These are phyloP conservation scores for Pythium rhizo-oryzae DNA, from an alignment of 352 stramenopile genomes.

Conservation along the genomic window DNA sequence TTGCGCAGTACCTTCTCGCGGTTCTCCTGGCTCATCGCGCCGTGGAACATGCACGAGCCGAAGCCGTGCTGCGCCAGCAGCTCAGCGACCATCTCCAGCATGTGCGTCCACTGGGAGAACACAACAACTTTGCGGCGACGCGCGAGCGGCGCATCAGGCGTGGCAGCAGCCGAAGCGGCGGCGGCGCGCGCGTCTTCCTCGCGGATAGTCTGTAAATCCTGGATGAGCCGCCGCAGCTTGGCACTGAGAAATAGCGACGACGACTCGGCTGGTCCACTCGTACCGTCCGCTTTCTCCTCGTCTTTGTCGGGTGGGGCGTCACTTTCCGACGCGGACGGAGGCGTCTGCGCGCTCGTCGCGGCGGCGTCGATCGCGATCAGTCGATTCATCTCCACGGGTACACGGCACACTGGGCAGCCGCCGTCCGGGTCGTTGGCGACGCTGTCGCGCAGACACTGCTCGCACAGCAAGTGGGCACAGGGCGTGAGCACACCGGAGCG, in stretches of 20 bases:
- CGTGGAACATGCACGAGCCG: slow-evolving; percentile 71
- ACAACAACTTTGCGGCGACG: slow-evolving; percentile 86
- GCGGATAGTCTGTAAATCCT: slow-evolving; percentile 65
- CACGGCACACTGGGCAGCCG: slow-evolving; percentile 79
- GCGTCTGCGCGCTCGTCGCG: background rate
- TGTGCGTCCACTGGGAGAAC: slow-evolving; percentile 91
- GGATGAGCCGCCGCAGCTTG: slow-evolving; percentile 70
- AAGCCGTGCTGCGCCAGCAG: slow-evolving; percentile 58
- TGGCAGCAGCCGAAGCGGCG: background rate
- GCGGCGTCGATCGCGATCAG: slow-evolving; percentile 46
- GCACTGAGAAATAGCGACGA: slow-evolving; percentile 56
- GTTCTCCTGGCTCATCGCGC: slow-evolving; percentile 63
- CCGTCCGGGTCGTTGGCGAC: slow-evolving; percentile 58
- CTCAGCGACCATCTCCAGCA: slow-evolving; percentile 82
- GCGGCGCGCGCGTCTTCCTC: slow-evolving; percentile 39
- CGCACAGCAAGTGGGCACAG: slow-evolving; percentile 87
- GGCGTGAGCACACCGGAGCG: slow-evolving; percentile 73
- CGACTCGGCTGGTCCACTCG: slow-evolving; percentile 4
- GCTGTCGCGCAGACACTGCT: slow-evolving; percentile 68
- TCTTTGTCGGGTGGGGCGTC: too few relatives aligned
- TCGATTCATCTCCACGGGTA: slow-evolving; percentile 59
- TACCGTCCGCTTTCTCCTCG: background rate
- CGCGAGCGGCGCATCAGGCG: slow-evolving; percentile 5
- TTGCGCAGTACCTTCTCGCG: slow-evolving; percentile 67
- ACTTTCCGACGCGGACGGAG: background rate